These are phyloP conservation scores for Ambrosiella beaveri DNA, from an alignment of 2,329 filamentous ascomycete species.

Conservation along the genomic window DNA sequence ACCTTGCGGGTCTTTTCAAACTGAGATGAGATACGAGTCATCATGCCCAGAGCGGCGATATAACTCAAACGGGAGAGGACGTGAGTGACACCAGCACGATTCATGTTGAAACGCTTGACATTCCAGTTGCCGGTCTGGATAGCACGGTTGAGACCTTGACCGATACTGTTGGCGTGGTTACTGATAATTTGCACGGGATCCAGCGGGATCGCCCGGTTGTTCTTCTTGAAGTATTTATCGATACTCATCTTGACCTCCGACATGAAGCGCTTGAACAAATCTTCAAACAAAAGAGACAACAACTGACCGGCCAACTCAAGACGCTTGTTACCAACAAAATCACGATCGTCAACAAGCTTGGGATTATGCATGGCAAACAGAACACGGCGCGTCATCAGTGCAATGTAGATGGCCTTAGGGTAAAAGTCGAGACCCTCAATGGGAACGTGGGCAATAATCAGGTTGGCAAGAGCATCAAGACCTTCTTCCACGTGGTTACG, in stretches of 20 bases:
- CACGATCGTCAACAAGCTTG: constrained; percentile 81
- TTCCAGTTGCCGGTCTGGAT: constrained; percentile 98
- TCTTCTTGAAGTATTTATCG: constrained; percentile 90
- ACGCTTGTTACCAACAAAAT: constrained; percentile 96
- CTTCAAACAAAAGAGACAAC: constrained; percentile 84
- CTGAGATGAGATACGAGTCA: constrained; percentile 95
- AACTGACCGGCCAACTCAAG: constrained; percentile 90
- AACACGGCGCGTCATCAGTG: constrained; percentile 92
- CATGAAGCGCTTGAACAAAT: constrained; percentile 92
- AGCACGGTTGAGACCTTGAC: constrained; percentile 81
- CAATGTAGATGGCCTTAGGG: constrained; percentile 91
- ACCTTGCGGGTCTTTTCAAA: constrained; percentile 98
- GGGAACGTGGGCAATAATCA: constrained; percentile 87
- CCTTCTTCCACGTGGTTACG: constrained; percentile 82
- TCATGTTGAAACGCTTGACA: constrained; percentile 97
- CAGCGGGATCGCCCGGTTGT: constrained; percentile 71
- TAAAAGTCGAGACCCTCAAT: constrained; percentile 86
- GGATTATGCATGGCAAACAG: constrained; percentile 85
- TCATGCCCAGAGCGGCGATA: constrained; percentile 94
- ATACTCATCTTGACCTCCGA: constrained; percentile 80
- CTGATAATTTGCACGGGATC: constrained; percentile 75
- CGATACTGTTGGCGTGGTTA: constrained; percentile 74
- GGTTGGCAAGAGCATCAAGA: constrained; percentile 76
- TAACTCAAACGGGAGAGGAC: constrained; percentile 91
- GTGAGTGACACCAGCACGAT: constrained; percentile 88